Evolutionary conservation across 805 yeast genomes (phyloP).

Genomic region (Ogataea neopini): DNA sequence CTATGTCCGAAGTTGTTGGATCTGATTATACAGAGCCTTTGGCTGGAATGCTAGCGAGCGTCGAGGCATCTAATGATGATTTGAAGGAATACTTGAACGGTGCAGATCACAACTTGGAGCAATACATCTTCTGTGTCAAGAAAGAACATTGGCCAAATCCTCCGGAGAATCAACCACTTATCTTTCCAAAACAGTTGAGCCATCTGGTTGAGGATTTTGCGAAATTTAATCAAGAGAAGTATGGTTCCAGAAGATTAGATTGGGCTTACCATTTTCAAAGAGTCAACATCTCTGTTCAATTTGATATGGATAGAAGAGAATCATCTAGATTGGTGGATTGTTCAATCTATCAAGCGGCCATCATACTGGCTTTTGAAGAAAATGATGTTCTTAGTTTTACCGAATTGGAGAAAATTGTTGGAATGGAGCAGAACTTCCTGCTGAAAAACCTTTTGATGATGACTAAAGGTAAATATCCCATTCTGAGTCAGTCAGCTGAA

Average conservation of each 20-base stretch:
- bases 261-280: constrained; percentile 49
- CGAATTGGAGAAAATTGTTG: constrained; percentile 31
- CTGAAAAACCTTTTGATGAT: constrained; percentile 35
- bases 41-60: constrained; percentile 19
- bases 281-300: constrained; percentile 35
- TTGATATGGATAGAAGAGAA: constrained; percentile 28
- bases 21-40: constrained; percentile 22
- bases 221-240: constrained; percentile 8
- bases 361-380: constrained; percentile 41
- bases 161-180: constrained; percentile 23
- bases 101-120: neutral
- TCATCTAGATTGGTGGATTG: constrained; percentile 29
- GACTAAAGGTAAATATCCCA: constrained; percentile 34
- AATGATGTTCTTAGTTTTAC: constrained; percentile 22
- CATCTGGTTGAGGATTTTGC: constrained; percentile 13
- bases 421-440: constrained; percentile 38
- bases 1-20: constrained; percentile 16
- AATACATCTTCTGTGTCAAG: constrained; percentile 16
- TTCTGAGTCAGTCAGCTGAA: constrained; percentile 18
- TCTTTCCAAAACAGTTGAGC: constrained; percentile 17
- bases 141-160: constrained; percentile 25
- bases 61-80: constrained; percentile 16
- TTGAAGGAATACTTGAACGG: constrained; percentile 6
- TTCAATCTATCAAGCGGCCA: constrained; percentile 46
- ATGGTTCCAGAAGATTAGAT: constrained; percentile 30